Evolutionary conservation across 2,329 filamentous ascomycete genomes (phyloP), one percentile per base, ranked within the genome.

Genomic region (Claviceps maximensis): DNA sequence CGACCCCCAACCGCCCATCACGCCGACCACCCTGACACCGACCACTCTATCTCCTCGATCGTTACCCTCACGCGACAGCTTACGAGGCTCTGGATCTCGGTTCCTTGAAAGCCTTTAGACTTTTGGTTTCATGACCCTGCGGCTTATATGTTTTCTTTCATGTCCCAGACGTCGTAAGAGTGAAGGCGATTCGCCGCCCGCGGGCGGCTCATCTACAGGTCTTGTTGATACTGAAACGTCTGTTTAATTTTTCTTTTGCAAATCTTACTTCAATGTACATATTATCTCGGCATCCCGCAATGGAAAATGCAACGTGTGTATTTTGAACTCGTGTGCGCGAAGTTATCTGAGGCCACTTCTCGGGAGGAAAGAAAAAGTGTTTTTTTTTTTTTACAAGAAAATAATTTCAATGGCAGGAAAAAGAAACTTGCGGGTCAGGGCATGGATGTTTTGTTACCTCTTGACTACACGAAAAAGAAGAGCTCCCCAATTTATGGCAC

Each of bases 51-150:
- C 73, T 54, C 60, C 68, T 57, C 63, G 71, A 58, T 63, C 71
- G 52, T 53, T 70, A 58, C 56, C 62, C 66, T 54, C 61, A 62
- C 58, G 53, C 36, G 66, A 68, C 48, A 67, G 65, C 42, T 70
- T 58, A 55, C 65, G 59, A 54, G 63, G 53, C 25, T 68, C 68
- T 36, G 62, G 58, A 29, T 74, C 71, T 2, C 65, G 65, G 55
- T 74, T 74, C 57, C 69, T 66, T 23, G 71, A 74, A 60, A 59
- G 65, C 50, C 63, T 74, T 52, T 72, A 61, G 68, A 52, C 21
- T 29, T 19, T 9, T 4, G 8, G 4, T 17, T 46, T 17, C 7
- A 46, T n/a, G 44, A 46, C 15, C 8, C 15, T 46, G 44, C 12
- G 4, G 7, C 10, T 12, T 13, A 9, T 31, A 31, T 12, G 10